Conservation (phyloP, 1,139 yeast genomes). For the Pichia sp. region DNA sequence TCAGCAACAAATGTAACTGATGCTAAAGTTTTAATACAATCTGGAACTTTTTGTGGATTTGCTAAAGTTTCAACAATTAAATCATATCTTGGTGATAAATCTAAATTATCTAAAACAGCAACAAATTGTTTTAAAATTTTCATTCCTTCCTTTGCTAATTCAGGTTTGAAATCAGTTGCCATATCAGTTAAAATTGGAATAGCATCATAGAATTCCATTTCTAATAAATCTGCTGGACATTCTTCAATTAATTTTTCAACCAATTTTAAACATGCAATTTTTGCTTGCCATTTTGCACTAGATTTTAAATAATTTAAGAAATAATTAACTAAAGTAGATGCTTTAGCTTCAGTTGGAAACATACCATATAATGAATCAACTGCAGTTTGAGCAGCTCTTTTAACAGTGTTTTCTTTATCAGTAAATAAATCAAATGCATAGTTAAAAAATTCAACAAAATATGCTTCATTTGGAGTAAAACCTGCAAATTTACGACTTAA, state of each 20-base stretch:
- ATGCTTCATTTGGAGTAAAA: conserved; percentile 68
- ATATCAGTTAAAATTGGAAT: conserved; percentile 84
- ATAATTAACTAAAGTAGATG: conserved; percentile 59
- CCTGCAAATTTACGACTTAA: conserved; percentile 64
- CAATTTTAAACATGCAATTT: conserved; percentile 68
- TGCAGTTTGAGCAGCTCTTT: conserved; percentile 73
- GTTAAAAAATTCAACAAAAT: conserved; percentile 52
- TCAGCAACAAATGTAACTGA: conserved; percentile 97
- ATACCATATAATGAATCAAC: conserved; percentile 60
- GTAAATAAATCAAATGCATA: conserved; percentile 60
- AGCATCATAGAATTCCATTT: conserved; percentile 67
- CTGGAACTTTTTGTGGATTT: conserved; percentile 82
- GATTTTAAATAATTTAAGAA: conserved; percentile 60
- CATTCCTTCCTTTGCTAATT: conserved; percentile 80
- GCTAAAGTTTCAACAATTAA: conserved; percentile 83
- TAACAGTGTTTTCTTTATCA: conserved; percentile 83
- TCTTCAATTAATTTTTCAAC: conserved; percentile 72
- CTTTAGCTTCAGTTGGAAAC: conserved; percentile 76
- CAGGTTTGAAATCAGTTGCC: conserved; percentile 95
- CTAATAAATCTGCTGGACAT: conserved; percentile 80
- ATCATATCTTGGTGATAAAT: conserved; percentile 80
- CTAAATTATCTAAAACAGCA: conserved; percentile 83
- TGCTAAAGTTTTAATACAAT: conserved; percentile 81
- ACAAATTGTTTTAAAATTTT: conserved; percentile 67
- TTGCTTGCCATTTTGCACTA: conserved; percentile 92